A percentile compares a stretch with the other conserved stretches of the same genome.
phyloP scores from a whole-genome alignment of 2,329 filamentous ascomycete genomes.

The Verticillium nonalfalfae region DNA sequence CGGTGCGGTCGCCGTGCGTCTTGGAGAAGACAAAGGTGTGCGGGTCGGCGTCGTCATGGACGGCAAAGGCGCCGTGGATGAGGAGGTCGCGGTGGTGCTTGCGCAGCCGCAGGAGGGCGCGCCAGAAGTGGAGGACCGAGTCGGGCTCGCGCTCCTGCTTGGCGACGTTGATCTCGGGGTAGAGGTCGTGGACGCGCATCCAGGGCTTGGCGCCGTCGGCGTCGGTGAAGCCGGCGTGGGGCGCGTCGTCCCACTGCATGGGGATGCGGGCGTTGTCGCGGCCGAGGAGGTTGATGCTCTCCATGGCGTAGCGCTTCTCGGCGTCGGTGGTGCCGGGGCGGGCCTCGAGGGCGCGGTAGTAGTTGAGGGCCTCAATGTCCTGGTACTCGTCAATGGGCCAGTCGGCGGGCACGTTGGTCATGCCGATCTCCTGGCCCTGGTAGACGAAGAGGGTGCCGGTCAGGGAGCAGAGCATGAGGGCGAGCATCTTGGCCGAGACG shows the following conservation, averaged over 20 bases:
- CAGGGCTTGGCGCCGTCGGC: conserved; percentile 28
- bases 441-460: conserved; percentile 50
- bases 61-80: conserved; percentile 52
- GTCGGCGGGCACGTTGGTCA: conserved; percentile 41
- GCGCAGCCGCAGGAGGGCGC: conserved; percentile 43
- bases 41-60: conserved; percentile 40
- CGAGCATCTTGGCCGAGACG: conserved; percentile 45
- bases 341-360: conserved; percentile 26
- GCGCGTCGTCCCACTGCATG: conserved; percentile 55
- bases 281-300: conserved; percentile 50
- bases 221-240: conserved; percentile 56
- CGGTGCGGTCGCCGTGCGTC: conserved; percentile 18
- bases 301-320: conserved; percentile 37
- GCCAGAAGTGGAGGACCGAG: conserved; percentile 57
- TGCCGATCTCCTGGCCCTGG: conserved; percentile 53
- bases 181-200: conserved; percentile 58
- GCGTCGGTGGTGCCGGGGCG: conserved; percentile 2
- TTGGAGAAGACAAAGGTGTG: conserved; percentile 39
- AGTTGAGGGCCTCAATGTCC: conserved; percentile 43
- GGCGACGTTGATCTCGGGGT: conserved; percentile 47
- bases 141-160: conserved; percentile 33
- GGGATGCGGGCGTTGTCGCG: conserved; percentile 63
- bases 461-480: conserved; percentile 36
- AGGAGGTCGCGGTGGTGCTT: conserved; percentile 52
- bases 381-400: conserved; percentile 42